Evolutionary conservation across 2,329 filamentous ascomycete genomes (phyloP).

Genomic region (Cladosporium halotolerans): DNA sequence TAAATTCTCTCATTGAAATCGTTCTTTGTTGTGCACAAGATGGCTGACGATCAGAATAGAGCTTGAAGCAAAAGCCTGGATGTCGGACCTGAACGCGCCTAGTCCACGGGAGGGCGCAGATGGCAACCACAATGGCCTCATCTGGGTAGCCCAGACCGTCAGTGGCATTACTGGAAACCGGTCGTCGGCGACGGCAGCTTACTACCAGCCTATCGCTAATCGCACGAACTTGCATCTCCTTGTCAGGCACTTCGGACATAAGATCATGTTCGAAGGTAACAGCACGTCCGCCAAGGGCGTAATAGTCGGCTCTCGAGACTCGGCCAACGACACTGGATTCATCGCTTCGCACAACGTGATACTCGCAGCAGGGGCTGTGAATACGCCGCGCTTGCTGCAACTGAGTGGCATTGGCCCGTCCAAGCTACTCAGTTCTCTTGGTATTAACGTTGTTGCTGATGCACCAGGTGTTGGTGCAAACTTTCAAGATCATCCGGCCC

Average conservation of each 20-base stretch:
- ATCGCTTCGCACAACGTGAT: slow-evolving; percentile 30
- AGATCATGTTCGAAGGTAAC: slow-evolving; percentile 1
- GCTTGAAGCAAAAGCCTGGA: slow-evolving; percentile 1
- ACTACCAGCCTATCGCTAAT: slow-evolving; percentile 2
- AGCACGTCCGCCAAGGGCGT: background rate
- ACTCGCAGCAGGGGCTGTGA: slow-evolving; percentile 51
- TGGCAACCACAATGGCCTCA: slow-evolving; percentile 1
- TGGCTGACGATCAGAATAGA: background rate
- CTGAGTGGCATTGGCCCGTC: slow-evolving; percentile 54
- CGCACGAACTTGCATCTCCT: slow-evolving; percentile 26
- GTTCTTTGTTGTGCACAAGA: background rate
- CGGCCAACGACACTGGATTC: background rate
- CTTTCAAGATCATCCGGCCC: slow-evolving; percentile 35
- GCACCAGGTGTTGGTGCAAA: slow-evolving; percentile 49
- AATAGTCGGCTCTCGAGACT: background rate
- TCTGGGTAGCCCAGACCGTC: slow-evolving; percentile 1
- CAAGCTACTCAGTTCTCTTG: slow-evolving; percentile 41
- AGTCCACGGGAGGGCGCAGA: background rate
- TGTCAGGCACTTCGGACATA: slow-evolving; percentile 16
- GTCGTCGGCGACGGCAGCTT: slow-evolving; percentile 33
- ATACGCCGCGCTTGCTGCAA: slow-evolving; percentile 55
- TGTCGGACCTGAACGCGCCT: background rate
- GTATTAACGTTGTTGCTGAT: slow-evolving; percentile 42
- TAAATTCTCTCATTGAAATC: background rate
- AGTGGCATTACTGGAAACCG: background rate